Evolutionary conservation across 2,329 filamentous ascomycete species (phyloP), one percentile per base, ranked within the genome.

Genomic region (Aspergillus thermomutatus): DNA sequence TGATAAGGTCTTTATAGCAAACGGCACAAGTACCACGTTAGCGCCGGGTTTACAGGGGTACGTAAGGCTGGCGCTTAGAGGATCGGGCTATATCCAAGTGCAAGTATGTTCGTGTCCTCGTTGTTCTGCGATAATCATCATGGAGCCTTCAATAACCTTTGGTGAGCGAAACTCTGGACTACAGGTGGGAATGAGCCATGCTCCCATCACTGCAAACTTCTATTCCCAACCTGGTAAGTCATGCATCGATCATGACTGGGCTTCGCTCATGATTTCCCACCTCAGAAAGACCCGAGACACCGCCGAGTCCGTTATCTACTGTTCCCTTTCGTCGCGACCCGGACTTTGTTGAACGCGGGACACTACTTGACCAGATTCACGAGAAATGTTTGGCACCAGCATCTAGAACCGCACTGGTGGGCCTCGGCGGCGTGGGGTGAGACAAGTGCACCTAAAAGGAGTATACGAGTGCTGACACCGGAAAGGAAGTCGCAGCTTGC

Each of bases 401-500:
- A 3, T 60, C 57, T 5, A 56, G 62, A 27, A 58, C 61, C 50
- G 58, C 55, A 21, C 57, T 64, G n/a, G 52, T 62, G 11, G 57
- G 60, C 28, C 28, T 62, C 6, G 60, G 61, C 21, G 61, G 59
- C 21, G 57, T 60, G 25, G 62, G 63, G 63, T 63, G 14, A 51
- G 57, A 43, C 11, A 19, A 58, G 26, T 23, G 8, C 11, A 8
- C 5, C 14, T 21, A 47, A 31, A 28, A 26, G 3, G n/a, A 28
- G 2, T 28, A 28, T 28, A 28, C 27, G 27, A 10, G 34, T 54
- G 37, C 54, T 61, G 1, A 63, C 26, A 49, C n/a, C 4, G 47
- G n/a, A 11, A 62, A 73, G 72, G 31, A 74, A 73, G 58, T 71
- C 72, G 45, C 68, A 73, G 64, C 66, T 74, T 51, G 69, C 71